Conservation (phyloP, 306 rosid species). For the Argentina anserina region DNA sequence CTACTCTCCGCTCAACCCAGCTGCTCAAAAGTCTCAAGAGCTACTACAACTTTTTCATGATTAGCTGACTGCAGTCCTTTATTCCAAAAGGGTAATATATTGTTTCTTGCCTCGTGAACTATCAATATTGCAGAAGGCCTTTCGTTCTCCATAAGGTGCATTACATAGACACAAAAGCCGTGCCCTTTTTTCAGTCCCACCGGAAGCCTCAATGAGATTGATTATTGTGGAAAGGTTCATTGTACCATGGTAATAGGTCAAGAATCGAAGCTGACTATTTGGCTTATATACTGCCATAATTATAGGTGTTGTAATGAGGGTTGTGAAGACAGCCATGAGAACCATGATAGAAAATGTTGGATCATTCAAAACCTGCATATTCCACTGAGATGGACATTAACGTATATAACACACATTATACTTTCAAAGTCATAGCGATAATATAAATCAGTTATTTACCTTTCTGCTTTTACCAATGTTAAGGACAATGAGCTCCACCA, state of each 20-base stretch:
- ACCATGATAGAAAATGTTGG: slow-evolving; percentile 88
- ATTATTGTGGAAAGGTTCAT: slow-evolving; percentile 64
- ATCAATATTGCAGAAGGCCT: slow-evolving; percentile 61
- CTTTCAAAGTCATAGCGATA: neutral
- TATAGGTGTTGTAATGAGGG: slow-evolving; percentile 79
- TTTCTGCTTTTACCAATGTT: slow-evolving; percentile 89
- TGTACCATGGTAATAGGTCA: slow-evolving; percentile 59
- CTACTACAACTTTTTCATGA: slow-evolving; percentile 42
- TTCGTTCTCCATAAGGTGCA: slow-evolving; percentile 81
- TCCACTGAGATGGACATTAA: neutral
- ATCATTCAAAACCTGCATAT: slow-evolving; percentile 76
- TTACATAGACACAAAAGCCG: slow-evolving; percentile 66
- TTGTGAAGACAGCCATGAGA: slow-evolving; percentile 87
- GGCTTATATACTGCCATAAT: slow-evolving; percentile 62
- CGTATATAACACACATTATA: no score
- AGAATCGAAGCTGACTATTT: slow-evolving; percentile 50
- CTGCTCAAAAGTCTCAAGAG: slow-evolving; percentile 39
- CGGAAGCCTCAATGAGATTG: slow-evolving; percentile 71
- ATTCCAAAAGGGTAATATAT: slow-evolving; percentile 67
- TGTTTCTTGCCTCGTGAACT: slow-evolving; percentile 57
- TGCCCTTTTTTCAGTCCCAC: slow-evolving; percentile 59
- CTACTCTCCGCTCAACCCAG: neutral
- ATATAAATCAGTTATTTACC: slow-evolving; percentile 28
- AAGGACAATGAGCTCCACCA: slow-evolving; percentile 87
- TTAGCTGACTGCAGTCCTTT: slow-evolving; percentile 21